Evolutionary conservation across 2,329 filamentous ascomycete genomes (phyloP), one percentile per base, ranked within the genome.

Genomic region (Colletotrichum navitas): DNA sequence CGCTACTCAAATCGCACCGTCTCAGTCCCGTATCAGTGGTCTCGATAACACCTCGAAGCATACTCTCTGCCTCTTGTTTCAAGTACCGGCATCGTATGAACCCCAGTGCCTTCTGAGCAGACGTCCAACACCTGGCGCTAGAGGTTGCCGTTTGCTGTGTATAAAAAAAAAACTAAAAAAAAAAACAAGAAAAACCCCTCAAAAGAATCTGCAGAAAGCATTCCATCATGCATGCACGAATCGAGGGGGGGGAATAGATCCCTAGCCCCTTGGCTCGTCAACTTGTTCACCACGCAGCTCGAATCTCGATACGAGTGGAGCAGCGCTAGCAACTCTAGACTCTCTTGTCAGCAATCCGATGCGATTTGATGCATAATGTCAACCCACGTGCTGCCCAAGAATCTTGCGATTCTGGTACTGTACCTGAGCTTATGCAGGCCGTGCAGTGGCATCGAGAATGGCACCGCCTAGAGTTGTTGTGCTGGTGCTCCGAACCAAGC

Each of bases 341-440:
- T 55, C 54, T 55, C 49, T 45, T 34, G 51, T 43, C 26, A 39
- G 36, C 49, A 52, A 36, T 14, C 49, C 43, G 43, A 45, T 43
- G 39, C 54, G n/a, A 51, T 24, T 21, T 47, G 32, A 41, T 62
- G 60, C 45, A 62, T 45, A 41, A 51, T 41, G 18, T 36, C 49
- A 49, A 39, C 16, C 47, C 51, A 55, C 47, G 64, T 36, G 12
- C 41, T 68, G 51, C 64, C 67, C 52, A 68, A 58, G 7, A 18
- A 51, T 29, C 45, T 32, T 39, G 12, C 11, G 24, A 41, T 14
- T 49, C 24, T 51, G 36, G 36, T 52, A 24, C 61, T 43, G 61
- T 55, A 36, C 47, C 43, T 52, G 45, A 52, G 36, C 43, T 68
- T 63, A 39, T 71, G 63, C 68, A 70, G 39, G 47, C 58, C 51